Evolutionary conservation across 1,139 yeast species (phyloP).

Genomic region (Magnusiomyces suaveolens): DNA sequence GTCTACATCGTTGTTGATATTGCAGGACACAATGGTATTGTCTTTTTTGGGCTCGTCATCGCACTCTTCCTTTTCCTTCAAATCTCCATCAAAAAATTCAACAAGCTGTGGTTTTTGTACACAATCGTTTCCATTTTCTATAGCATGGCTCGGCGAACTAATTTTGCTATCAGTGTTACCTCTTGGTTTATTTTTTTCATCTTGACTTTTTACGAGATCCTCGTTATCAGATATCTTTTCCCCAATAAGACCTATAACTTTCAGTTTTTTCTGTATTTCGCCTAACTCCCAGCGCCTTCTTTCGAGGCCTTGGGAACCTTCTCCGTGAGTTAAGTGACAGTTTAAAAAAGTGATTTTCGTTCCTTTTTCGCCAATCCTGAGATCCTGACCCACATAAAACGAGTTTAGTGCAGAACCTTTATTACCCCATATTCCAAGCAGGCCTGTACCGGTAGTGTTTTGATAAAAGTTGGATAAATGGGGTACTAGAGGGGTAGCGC

Average conservation of each 20-base stretch:
- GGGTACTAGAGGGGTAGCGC: slow-evolving; percentile 25
- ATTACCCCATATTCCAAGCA: slow-evolving; percentile 48
- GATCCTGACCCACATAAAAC: slow-evolving; percentile 28
- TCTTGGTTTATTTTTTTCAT: slow-evolving; percentile 8
- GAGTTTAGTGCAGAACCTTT: slow-evolving; percentile 45
- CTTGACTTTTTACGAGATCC: slow-evolving; percentile 10
- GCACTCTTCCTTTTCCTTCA: too few species aligned
- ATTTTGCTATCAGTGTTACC: slow-evolving; percentile 7
- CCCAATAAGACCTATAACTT: slow-evolving; percentile 19
- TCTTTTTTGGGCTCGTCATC: too few species aligned
- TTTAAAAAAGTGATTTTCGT: slow-evolving; percentile 45
- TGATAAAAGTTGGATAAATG: slow-evolving; percentile 35
- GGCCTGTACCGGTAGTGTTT: slow-evolving; percentile 45
- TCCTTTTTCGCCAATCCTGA: slow-evolving; percentile 28
- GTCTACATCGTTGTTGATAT: too few species aligned
- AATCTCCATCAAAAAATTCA: too few species aligned
- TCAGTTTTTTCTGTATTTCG: slow-evolving; percentile 32
- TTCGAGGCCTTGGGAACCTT: slow-evolving; percentile 39
- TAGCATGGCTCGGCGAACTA: too few species aligned
- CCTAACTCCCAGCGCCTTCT: slow-evolving; percentile 38
- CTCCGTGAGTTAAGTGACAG: slow-evolving; percentile 66
- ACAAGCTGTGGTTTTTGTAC: too few species aligned
- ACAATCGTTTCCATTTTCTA: too few species aligned
- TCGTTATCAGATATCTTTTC: slow-evolving; percentile 13
- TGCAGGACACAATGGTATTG: too few species aligned